Evolutionary conservation across 2,329 filamentous ascomycete genomes (phyloP), one percentile per base, ranked within the genome.

Genomic region (Hawksworthiomyces lignivorus): DNA sequence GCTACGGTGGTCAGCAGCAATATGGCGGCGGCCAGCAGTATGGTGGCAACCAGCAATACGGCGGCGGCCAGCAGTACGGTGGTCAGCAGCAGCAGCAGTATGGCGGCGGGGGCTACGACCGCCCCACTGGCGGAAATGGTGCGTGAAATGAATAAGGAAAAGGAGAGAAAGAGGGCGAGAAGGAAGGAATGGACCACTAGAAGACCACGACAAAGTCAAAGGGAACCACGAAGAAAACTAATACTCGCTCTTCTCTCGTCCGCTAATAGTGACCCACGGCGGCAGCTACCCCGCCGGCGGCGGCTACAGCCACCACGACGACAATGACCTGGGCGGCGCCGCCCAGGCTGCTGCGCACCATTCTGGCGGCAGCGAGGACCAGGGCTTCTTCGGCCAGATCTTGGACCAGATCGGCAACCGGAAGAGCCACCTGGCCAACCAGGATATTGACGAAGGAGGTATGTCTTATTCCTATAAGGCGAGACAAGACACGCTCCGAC

Each of bases 371-470:
- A 58, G 55, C 26, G 69, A 66, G 36, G 63, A 65, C 53, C 55
- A 55, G 52, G 62, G 65, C 53, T 56, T 77, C 44, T 78, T 77
- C 54, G 64, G 66, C 44, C 59, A 48, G 52, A 60, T 77, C 44
- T 58, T 76, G 24, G 62, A 64, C 40, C 54, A 63, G 31, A 60
- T 78, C 35, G 60, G 62, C 15, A 61, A 72, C 59, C 72, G 70
- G 56, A 72, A 74, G 64, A 52, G 59, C 44, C 57, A 63, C 43
- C 55, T 76, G 19, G 62, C 62, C n/a, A 53, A 66, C 27, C 65
- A 73, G 43, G 61, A 65, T 21, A 41, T 68, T 10, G 69, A 76
- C 39, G 73, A 78, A 53, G 62, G 73, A 17, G 68, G 72, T 71
- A 44, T 29, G 63, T 52, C 18, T 3, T 26, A 8, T 26, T 4